Percentiles rank a stretch among this genome's conserved stretches.
These are phyloP conservation scores for Trichoderma gamsii DNA, from an alignment of 495 filamentous ascomycete genomes.

Conservation along the genomic window DNA sequence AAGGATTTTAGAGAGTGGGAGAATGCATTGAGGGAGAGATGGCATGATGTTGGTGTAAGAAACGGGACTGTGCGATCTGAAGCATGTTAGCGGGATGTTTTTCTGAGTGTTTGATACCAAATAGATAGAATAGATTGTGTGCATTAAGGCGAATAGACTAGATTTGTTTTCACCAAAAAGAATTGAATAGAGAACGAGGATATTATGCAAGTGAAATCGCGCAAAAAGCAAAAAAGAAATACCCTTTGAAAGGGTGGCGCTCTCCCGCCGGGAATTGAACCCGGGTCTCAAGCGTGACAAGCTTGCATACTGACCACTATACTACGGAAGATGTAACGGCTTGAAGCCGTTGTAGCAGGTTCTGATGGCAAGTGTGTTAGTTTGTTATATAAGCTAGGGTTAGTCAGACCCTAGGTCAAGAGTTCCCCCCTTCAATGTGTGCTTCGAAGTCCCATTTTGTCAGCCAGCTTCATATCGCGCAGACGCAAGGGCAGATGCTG, in stretches of 20 bases:
- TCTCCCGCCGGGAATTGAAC: conserved; percentile 19
- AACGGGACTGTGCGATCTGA: too few species aligned
- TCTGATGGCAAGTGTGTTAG: not conserved
- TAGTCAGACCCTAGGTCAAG: not conserved
- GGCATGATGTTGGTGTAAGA: not conserved
- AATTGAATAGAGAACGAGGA: too few species aligned
- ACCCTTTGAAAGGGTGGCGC: conserved; percentile 13
- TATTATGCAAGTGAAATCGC: not conserved
- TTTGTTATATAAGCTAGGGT: not conserved
- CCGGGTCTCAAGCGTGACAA: conserved; percentile 18
- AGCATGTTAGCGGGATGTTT: too few species aligned
- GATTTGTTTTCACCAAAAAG: too few species aligned
- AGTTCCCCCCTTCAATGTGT: too few species aligned
- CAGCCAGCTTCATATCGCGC: too few species aligned
- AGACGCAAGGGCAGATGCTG: too few species aligned
- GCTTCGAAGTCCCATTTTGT: too few species aligned
- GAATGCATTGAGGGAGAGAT: conserved; percentile 2
- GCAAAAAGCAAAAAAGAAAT: not conserved
- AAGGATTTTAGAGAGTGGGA: conserved; percentile 13
- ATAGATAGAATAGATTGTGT: too few species aligned
- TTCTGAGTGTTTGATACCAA: too few species aligned
- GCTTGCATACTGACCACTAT: conserved; percentile 19
- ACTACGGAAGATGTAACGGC: conserved; percentile 16
- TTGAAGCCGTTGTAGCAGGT: not conserved
- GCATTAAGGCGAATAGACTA: too few species aligned